phyloP scores from a whole-genome alignment of 257 asterid genomes.

The Dorcoceras hygrometricum region DNA sequence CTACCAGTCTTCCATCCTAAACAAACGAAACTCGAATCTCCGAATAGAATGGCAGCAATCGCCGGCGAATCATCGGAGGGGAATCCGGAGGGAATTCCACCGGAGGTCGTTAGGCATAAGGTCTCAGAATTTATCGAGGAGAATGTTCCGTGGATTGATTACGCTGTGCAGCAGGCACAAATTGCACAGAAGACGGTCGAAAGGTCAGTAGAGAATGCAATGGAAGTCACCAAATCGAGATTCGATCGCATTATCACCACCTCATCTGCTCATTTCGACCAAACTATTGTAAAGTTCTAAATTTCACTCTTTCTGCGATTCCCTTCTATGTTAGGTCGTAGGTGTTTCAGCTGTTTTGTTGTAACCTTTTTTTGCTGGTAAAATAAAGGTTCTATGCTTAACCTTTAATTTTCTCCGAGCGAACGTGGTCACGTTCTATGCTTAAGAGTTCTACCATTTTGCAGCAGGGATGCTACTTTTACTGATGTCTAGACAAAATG shows the following conservation, averaged over 20 bases:
- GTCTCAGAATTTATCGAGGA: constrained; percentile 23
- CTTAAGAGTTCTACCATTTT: not conserved
- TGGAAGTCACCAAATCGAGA: constrained; percentile 63
- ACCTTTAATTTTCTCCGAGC: not conserved
- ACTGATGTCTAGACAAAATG: not conserved
- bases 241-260: constrained; percentile 70
- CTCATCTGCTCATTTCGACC: constrained; percentile 76
- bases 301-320: constrained; percentile 17
- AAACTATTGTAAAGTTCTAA: constrained; percentile 54
- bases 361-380: constrained; percentile 1
- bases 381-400: no score
- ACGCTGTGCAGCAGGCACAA: constrained; percentile 70
- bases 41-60: constrained; percentile 36
- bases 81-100: constrained; percentile 24
- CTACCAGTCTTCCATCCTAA: not conserved
- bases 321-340: not conserved
- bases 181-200: constrained; percentile 52
- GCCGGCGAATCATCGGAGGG: constrained; percentile 50
- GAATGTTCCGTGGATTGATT: constrained; percentile 55
- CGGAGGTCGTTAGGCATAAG: constrained; percentile 16
- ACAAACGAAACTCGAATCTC: constrained; percentile 16
- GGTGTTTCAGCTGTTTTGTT: not conserved
- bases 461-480: not conserved
- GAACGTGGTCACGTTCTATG: not conserved
- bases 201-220: constrained; percentile 51